phyloP scores from a whole-genome alignment of 495 filamentous ascomycete genomes.

The Xylaria intraflava region DNA sequence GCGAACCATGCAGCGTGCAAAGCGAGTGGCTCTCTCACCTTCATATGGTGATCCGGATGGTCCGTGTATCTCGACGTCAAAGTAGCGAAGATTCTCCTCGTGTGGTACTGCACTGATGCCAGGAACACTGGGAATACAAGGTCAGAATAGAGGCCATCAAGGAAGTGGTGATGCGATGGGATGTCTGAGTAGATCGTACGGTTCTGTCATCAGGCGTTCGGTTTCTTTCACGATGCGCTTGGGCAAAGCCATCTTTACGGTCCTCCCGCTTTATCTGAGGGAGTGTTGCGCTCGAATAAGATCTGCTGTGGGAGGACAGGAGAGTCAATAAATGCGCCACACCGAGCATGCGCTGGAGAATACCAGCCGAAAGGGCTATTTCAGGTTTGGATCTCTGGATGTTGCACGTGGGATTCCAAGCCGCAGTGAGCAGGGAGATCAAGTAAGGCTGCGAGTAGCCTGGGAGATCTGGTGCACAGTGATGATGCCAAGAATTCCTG shows the following conservation, averaged over 20 bases:
- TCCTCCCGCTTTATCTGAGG: background rate
- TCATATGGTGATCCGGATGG: conserved; percentile 91
- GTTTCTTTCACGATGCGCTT: conserved; percentile 99
- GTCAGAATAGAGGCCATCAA: background rate
- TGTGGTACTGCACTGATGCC: conserved; percentile 97
- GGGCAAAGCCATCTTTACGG: conserved; percentile 62
- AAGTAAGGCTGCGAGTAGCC: background rate
- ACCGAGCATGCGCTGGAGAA: background rate
- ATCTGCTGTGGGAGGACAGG: background rate
- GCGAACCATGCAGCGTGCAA: background rate
- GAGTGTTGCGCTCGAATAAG: background rate
- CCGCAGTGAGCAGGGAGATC: background rate
- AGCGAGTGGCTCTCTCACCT: conserved; percentile 41
- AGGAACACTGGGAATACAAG: conserved; percentile 59
- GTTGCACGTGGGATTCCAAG: background rate
- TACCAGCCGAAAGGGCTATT: background rate
- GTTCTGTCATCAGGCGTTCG: conserved; percentile 91
- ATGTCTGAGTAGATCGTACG: conserved; percentile 51
- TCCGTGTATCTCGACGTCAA: conserved; percentile 95
- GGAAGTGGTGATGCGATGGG: background rate
- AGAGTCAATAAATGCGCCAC: background rate
- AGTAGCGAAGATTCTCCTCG: conserved; percentile 96
- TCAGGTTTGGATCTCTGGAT: background rate
- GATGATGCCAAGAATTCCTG: background rate
- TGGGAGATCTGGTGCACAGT: no score